These are phyloP conservation scores for Casuarina equisetifolia DNA, from an alignment of 306 rosid species.

Conservation along the genomic window DNA sequence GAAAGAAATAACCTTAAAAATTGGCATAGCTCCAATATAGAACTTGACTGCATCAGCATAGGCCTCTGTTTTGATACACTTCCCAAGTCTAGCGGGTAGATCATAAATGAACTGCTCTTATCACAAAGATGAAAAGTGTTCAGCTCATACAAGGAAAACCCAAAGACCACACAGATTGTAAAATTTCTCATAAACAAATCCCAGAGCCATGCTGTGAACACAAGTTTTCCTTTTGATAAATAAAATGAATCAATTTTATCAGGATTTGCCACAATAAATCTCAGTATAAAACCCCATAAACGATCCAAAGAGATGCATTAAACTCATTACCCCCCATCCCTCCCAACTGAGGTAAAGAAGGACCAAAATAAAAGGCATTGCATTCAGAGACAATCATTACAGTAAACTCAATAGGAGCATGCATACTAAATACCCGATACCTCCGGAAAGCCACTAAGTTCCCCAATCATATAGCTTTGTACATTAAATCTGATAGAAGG, in stretches of 20 bases:
- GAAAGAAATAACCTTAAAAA: conserved; percentile 64
- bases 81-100: conserved; percentile 85
- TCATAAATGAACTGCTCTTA: conserved; percentile 87
- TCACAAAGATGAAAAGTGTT: conserved; percentile 30
- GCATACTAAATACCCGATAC: neutral
- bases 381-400: neutral
- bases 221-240: neutral
- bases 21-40: conserved; percentile 91
- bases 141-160: conserved; percentile 22
- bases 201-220: neutral
- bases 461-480: neutral
- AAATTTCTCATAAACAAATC: neutral
- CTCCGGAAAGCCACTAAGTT: conserved; percentile 1
- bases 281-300: neutral
- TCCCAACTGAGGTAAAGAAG: neutral
- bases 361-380: neutral
- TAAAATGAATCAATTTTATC: neutral
- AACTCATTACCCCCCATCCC: neutral
- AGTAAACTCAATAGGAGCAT: neutral
- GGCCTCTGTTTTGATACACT: conserved; percentile 84
- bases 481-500: neutral
- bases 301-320: neutral
- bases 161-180: neutral
- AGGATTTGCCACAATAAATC: neutral
- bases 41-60: conserved; percentile 91